Evolutionary conservation across 2,329 filamentous ascomycete genomes (phyloP).

Genomic region (Xylariales sp.): DNA sequence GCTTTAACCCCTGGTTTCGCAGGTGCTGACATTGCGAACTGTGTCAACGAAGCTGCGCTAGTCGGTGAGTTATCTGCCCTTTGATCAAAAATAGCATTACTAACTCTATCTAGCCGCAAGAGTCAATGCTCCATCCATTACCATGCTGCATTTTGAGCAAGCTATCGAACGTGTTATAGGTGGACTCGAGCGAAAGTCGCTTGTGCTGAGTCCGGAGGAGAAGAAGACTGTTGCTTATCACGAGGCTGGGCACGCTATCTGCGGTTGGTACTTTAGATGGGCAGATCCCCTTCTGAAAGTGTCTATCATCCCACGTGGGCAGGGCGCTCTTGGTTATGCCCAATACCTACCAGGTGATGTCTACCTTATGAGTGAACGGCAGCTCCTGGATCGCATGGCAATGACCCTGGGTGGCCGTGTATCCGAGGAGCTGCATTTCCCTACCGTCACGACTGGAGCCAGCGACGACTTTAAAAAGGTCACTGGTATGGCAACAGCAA

Average conservation of each 20-base stretch:
- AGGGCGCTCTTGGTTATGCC: slow-evolving; percentile 90
- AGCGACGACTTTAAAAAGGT: slow-evolving; percentile 99
- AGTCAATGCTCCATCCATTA: slow-evolving; percentile 71
- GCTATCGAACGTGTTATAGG: slow-evolving; percentile 97
- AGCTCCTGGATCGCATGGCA: slow-evolving; percentile 98
- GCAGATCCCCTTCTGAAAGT: slow-evolving; percentile 98
- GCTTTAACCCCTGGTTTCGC: slow-evolving; percentile 95
- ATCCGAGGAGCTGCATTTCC: slow-evolving; percentile 93
- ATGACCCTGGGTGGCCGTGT: slow-evolving; percentile 97
- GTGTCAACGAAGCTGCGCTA: slow-evolving; percentile 93
- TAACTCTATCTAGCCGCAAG: slow-evolving; percentile 67
- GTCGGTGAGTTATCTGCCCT: slow-evolving; percentile 62
- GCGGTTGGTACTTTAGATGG: slow-evolving; percentile 94
- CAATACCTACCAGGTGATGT: slow-evolving; percentile 95
- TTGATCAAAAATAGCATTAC: slow-evolving; percentile 16
- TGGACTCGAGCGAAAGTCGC: slow-evolving; percentile 93
- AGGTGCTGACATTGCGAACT: slow-evolving; percentile 97
- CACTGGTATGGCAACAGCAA: slow-evolving; percentile 88
- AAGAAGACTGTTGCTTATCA: slow-evolving; percentile 97
- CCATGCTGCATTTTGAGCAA: slow-evolving; percentile 90
- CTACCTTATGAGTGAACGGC: slow-evolving; percentile 91
- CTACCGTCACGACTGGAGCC: slow-evolving; percentile 90
- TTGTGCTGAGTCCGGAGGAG: slow-evolving; percentile 88
- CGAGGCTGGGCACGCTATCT: slow-evolving; percentile 96
- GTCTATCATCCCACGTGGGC: slow-evolving; percentile 94